Conservation (phyloP, 805 yeast species). For the Sugiyamaella smithiae region DNA sequence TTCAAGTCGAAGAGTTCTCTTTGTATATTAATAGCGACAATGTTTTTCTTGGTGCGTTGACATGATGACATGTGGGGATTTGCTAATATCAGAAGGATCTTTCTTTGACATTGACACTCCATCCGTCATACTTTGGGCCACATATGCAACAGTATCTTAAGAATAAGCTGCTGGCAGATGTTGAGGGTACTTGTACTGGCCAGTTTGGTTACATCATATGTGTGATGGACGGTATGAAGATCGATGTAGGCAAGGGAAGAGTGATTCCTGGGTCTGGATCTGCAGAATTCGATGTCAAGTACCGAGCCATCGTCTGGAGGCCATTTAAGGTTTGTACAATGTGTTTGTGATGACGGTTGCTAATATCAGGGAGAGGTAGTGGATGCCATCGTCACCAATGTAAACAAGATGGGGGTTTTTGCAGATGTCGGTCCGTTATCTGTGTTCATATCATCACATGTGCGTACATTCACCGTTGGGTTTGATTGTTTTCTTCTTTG, state of each 20-base stretch:
- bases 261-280: conserved; percentile 89
- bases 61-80: too few species aligned
- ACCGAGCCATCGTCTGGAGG: conserved; percentile 95
- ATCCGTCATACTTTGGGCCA: conserved; percentile 97
- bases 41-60: conserved; percentile 8
- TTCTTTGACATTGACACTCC: conserved; percentile 86
- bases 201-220: conserved; percentile 97
- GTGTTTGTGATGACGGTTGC: not conserved
- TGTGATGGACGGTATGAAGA: conserved; percentile 89
- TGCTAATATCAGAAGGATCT: conserved; percentile 60
- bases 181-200: conserved; percentile 98
- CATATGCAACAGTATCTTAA: conserved; percentile 93
- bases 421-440: conserved; percentile 97
- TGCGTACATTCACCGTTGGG: conserved; percentile 17
- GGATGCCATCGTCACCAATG: conserved; percentile 92
- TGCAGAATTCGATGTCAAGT: conserved; percentile 94
- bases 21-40: conserved; percentile 2
- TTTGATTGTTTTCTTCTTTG: conserved; percentile 16
- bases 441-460: conserved; percentile 90
- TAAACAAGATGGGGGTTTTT: conserved; percentile 92
- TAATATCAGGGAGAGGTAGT: conserved; percentile 80
- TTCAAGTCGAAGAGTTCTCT: too few species aligned
- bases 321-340: conserved; percentile 66
- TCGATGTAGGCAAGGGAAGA: conserved; percentile 92
- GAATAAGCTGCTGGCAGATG: conserved; percentile 88